Conservation (phyloP, 1,284 basidiomycete genomes). For the Melampsora allii-populina region DNA sequence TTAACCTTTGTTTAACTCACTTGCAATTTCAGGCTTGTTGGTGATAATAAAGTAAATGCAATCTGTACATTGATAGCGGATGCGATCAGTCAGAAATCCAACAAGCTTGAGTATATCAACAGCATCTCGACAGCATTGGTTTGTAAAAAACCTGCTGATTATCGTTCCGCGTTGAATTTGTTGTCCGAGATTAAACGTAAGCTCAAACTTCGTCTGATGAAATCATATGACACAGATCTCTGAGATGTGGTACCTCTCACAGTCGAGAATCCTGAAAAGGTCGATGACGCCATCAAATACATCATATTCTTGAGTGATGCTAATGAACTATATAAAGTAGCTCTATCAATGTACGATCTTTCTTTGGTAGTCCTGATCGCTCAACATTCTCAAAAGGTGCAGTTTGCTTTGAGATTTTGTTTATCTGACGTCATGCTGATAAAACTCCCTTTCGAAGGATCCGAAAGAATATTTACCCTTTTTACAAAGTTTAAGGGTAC, state of each 20-base stretch:
- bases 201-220: slow-evolving; percentile 14
- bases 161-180: slow-evolving; percentile 75
- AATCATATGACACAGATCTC: not conserved
- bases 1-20: slow-evolving; percentile 45
- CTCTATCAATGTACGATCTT: slow-evolving; percentile 98
- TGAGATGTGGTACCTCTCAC: slow-evolving; percentile 1
- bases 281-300: slow-evolving; percentile 96
- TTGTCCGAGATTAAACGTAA: slow-evolving; percentile 74
- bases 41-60: slow-evolving; percentile 60
- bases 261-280: slow-evolving; percentile 70
- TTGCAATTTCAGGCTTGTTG: slow-evolving; percentile 44
- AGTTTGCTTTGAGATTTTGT: not conserved
- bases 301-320: slow-evolving; percentile 97
- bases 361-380: slow-evolving; percentile 91
- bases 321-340: slow-evolving; percentile 84
- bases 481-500: slow-evolving; percentile 76
- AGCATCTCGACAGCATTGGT: slow-evolving; percentile 88
- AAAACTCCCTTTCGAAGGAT: slow-evolving; percentile 61
- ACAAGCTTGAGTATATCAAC: slow-evolving; percentile 77
- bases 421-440: not conserved
- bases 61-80: slow-evolving; percentile 75
- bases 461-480: slow-evolving; percentile 97
- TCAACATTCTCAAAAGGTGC: slow-evolving; percentile 90
- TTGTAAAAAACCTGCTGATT: slow-evolving; percentile 85
- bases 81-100: slow-evolving; percentile 65